Base-by-base conservation (phyloP, 495 filamentous ascomycete species). In the Daldinia caldariorum region DNA sequence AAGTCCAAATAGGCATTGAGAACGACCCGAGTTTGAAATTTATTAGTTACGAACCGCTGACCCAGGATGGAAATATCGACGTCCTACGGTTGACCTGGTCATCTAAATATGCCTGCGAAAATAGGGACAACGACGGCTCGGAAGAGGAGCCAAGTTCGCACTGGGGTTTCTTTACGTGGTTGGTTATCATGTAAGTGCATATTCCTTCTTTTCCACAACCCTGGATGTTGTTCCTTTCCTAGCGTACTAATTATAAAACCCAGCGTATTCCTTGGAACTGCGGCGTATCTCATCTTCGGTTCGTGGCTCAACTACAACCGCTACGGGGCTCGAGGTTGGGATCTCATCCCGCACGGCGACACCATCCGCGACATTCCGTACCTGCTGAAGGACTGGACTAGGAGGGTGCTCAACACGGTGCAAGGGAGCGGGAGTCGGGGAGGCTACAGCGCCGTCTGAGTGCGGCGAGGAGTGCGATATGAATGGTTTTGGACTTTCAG, bases 301-400 rank as follows among this genome's bases (percentile, higher is more conserved):
- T 96, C 94, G 22, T 99, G 95, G 95, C 89, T 98, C 71, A 98
- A 98, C 83, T 98, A 98, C 85, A 97, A 93, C 83, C 92, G 94
- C 63, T 96, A 97, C 77, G 94, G 94, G 29, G 93, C 93, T 47
- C 86, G 95, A 20, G 95, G 95, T 61, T 97, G 94, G 95, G 95
- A 98, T 71, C 86, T 98, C 12, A 85, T 98, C 10, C 95, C 95
- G 0, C 96, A 98, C 77, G 89, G 91, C 61, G 95, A 99, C 78
- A 91, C 92, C 12, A 90, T 99, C 73, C 88, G 94, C 58, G 95
- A 99, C 67, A 74, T 97, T 3, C 96, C 95, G 7, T 99, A 98
- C 75, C 83, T 99, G 43, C 79, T 97, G 60, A 92, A 93, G 79
- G 95, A 99, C 79, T 97, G 91, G 89, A 80, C 85, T 20, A 83